Conservation (phyloP, 495 filamentous ascomycete species). For the Talaromyces proteolyticus region DNA sequence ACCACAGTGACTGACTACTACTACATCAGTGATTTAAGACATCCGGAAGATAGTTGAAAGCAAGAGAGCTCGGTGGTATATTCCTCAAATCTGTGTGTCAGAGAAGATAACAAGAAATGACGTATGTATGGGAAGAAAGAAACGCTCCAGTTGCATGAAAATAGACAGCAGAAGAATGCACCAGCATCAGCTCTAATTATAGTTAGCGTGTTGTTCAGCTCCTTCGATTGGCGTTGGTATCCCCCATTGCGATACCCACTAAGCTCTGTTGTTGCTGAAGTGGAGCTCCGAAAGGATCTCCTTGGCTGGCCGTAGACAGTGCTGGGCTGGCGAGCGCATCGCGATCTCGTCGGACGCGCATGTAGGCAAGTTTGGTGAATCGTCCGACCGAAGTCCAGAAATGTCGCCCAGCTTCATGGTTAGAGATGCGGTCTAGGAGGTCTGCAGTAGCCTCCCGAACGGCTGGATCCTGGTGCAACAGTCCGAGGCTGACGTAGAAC, state of each 20-base stretch:
- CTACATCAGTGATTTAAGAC: no score
- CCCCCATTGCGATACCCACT: conserved; percentile 9
- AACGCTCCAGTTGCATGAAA: no score
- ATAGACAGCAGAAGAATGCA: no score
- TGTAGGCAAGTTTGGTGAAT: conserved; percentile 79
- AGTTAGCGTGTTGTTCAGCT: not conserved
- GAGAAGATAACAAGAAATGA: no score
- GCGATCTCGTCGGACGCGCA: conserved; percentile 60
- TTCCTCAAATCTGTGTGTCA: no score
- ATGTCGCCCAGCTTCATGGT: conserved; percentile 85
- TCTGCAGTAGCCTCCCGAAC: conserved; percentile 74
- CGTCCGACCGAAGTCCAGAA: conserved; percentile 85
- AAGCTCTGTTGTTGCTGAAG: conserved; percentile 9
- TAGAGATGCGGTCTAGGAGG: conserved; percentile 73
- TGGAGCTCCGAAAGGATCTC: conserved; percentile 4
- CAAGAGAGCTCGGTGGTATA: no score
- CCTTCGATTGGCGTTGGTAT: not conserved
- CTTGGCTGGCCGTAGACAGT: conserved; percentile 6
- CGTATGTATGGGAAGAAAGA: no score
- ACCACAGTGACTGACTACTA: no score
- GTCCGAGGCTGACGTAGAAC: conserved; percentile 84
- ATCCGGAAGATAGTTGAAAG: no score
- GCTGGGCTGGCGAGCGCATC: conserved; percentile 33
- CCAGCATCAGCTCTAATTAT: no score
- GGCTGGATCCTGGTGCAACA: conserved; percentile 84